Evolutionary conservation across 2,329 filamentous ascomycete species (phyloP).

Genomic region (Hymenoscyphus occultus): DNA sequence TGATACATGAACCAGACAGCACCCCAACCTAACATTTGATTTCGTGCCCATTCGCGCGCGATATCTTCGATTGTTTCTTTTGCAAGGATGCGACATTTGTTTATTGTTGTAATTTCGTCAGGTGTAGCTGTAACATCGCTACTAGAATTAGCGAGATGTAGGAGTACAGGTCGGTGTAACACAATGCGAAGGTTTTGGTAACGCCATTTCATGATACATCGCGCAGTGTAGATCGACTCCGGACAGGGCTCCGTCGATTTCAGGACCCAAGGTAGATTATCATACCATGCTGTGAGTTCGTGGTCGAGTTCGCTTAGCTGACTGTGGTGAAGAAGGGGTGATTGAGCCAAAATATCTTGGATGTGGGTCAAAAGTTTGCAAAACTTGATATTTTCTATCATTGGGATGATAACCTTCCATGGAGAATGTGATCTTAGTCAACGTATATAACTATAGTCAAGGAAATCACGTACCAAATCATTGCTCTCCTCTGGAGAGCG

Average conservation of each 20-base stretch:
- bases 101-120: constrained; percentile 66
- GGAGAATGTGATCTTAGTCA: constrained; percentile 15
- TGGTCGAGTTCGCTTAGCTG: constrained; percentile 65
- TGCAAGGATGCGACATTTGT: constrained; percentile 66
- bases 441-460: neutral
- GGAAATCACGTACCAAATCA: constrained; percentile 28
- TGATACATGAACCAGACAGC: constrained; percentile 81
- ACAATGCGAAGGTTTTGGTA: constrained; percentile 77
- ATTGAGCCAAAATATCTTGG: constrained; percentile 70
- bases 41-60: constrained; percentile 64
- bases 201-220: constrained; percentile 78
- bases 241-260: constrained; percentile 64
- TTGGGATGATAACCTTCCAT: constrained; percentile 53
- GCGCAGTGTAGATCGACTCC: too few relatives aligned
- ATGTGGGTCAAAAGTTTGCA: constrained; percentile 76
- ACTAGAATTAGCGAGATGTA: constrained; percentile 53
- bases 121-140: constrained; percentile 37
- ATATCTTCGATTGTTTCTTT: constrained; percentile 72
- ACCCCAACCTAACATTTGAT: constrained; percentile 78
- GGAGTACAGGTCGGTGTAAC: constrained; percentile 68
- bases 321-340: constrained; percentile 62
- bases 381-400: constrained; percentile 75
- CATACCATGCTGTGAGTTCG: too few relatives aligned
- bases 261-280: constrained; percentile 64
- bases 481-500: constrained; percentile 50